phyloP scores from a whole-genome alignment of 106 monocot species.

The Chionographis japonica region DNA sequence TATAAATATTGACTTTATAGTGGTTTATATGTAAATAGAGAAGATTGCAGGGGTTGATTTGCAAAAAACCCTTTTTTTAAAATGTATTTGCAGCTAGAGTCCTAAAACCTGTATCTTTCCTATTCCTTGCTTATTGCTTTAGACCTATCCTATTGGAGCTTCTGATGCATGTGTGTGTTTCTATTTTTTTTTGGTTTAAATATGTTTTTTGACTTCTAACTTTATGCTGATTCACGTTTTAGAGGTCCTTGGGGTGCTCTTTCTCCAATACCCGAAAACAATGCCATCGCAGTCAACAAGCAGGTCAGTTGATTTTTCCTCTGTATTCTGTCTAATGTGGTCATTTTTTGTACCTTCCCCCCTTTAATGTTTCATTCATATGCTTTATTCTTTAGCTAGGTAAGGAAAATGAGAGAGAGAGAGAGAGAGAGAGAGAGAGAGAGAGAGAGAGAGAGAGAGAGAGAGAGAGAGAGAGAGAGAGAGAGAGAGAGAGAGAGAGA shows the following conservation, averaged over 20 bases:
- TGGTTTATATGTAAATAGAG: too few relatives aligned
- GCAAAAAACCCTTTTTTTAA: too few relatives aligned
- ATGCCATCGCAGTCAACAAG: slow-evolving; percentile 76
- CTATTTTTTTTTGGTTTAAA: slow-evolving; percentile 3
- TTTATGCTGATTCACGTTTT: slow-evolving; percentile 1
- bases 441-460: too few relatives aligned
- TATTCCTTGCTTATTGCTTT: neutral
- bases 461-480: too few relatives aligned
- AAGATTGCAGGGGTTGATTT: too few relatives aligned
- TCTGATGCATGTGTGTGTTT: neutral
- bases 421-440: too few relatives aligned
- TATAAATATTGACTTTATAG: too few relatives aligned
- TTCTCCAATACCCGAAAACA: slow-evolving; percentile 92
- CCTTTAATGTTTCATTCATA: neutral
- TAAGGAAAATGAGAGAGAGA: too few relatives aligned
- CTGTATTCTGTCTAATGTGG: neutral
- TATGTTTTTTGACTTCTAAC: neutral
- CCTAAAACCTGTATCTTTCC: neutral
- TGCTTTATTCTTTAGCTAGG: neutral
- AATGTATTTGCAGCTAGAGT: too few relatives aligned
- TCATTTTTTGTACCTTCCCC: neutral
- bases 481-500: too few relatives aligned
- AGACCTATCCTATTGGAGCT: neutral
- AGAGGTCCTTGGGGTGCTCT: slow-evolving; percentile 93
- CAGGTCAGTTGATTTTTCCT: slow-evolving; percentile 33